Evolutionary conservation across 768 basidiomycete genomes (phyloP), one percentile per base, ranked within the genome.

Genomic region (Suillus americanus): DNA sequence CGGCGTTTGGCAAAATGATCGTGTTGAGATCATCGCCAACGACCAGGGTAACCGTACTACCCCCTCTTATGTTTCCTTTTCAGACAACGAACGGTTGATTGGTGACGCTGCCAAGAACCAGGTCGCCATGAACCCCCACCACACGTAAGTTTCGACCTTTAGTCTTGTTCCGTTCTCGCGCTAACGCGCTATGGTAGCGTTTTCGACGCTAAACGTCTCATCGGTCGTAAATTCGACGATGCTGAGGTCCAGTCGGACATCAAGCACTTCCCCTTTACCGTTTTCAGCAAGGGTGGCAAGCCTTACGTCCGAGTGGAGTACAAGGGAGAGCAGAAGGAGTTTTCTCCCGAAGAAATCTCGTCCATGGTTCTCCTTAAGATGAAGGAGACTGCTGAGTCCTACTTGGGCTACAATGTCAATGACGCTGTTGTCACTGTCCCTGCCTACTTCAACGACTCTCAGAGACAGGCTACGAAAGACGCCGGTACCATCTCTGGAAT

Each of bases 21-120:
- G 96, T 77, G 96, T 97, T 69, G 96, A 97, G 82, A 97, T 97
- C 83, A 98, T 98, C 76, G 92, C 92, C 80, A 94, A 94, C 74
- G 92, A 94, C 79, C 92, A 94, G 83, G 92, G 92, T 77, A 94
- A 97, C 83, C 91, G 95, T 64, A 97, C 95, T 10, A 97, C 95
- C 8, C 95, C 95, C 18, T 97, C 95, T 9, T 97, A 96, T 78
- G 95, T 97, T 79, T 89, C 95, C 60, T 97, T 97, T 85, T 92
- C 93, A 68, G 92, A 94, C 73, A 89, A 82, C 67, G 97, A 98
- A 85, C 95, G 97, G 83, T 86, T 99, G 71, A 98, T 99, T 76
- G 97, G 96, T 73, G 97, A 99, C 85, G 97, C 97, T 71, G 97
- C 97, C 62, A 98, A 98, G 84, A 98, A 98, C 80, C 95, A 96